These are phyloP conservation scores for Solanum etuberosum DNA, from an alignment of 257 asterid genomes.

Conservation along the genomic window DNA sequence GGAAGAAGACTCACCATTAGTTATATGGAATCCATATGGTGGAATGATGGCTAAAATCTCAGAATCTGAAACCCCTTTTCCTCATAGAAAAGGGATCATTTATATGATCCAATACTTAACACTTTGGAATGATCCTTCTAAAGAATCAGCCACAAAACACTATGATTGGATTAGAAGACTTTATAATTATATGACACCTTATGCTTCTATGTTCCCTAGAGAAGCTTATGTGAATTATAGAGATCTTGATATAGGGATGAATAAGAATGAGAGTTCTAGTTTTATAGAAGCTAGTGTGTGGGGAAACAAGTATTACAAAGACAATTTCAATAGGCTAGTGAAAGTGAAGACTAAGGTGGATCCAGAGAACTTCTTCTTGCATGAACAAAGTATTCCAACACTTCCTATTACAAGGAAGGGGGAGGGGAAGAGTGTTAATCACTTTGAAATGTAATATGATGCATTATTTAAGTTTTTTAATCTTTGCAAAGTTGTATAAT, in stretches of 20 bases:
- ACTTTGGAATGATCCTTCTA: constrained; percentile 32
- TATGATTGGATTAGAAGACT: constrained; percentile 43
- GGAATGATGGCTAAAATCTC: constrained; percentile 49
- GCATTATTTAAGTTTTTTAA: not conserved
- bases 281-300: constrained; percentile 35
- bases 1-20: constrained; percentile 43
- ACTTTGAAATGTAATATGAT: not conserved
- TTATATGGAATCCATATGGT: constrained; percentile 54
- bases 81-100: constrained; percentile 45
- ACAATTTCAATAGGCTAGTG: constrained; percentile 38
- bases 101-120: constrained; percentile 37
- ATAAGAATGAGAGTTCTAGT: constrained; percentile 18
- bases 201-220: constrained; percentile 53
- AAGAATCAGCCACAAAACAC: constrained; percentile 30
- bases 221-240: constrained; percentile 60
- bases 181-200: constrained; percentile 50
- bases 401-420: constrained; percentile 12
- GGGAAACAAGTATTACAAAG: constrained; percentile 50
- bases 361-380: not conserved
- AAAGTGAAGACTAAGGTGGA: constrained; percentile 28
- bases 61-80: constrained; percentile 52
- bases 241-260: constrained; percentile 62
- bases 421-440: not conserved
- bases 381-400: constrained; percentile 66
- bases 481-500: not conserved